A percentile compares a stretch with the other conserved stretches of the same genome.
Conservation (phyloP, 2,329 filamentous ascomycete species). For the Colletotrichum ledebouriae region DNA sequence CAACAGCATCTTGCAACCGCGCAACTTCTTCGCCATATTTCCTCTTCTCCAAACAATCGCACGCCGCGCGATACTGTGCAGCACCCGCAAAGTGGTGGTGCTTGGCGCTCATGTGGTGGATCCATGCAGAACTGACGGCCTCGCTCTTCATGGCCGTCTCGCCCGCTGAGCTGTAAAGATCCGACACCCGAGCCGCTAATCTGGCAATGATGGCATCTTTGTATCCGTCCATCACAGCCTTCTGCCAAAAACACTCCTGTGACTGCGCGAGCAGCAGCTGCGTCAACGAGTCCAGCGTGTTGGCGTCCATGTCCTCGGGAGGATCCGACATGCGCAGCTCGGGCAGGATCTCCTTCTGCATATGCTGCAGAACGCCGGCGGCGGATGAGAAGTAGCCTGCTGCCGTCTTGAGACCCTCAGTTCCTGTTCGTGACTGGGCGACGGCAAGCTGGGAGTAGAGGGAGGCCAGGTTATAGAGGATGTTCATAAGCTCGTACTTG, state of each 20-base stretch:
- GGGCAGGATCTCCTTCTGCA: slow-evolving; percentile 82
- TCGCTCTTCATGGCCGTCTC: slow-evolving; percentile 92
- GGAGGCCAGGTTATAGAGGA: slow-evolving; percentile 92
- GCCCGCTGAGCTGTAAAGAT: slow-evolving; percentile 87
- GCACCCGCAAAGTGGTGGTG: slow-evolving; percentile 97
- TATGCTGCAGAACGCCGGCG: slow-evolving; percentile 84
- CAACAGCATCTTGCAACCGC: slow-evolving; percentile 82
- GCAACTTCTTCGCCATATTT: slow-evolving; percentile 97
- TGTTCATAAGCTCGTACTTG: slow-evolving; percentile 88
- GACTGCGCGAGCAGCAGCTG: slow-evolving; percentile 91
- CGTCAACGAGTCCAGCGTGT: slow-evolving; percentile 86
- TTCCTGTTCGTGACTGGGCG: slow-evolving; percentile 80
- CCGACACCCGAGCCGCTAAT: slow-evolving; percentile 88
- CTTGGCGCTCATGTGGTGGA: slow-evolving; percentile 97
- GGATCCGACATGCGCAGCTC: slow-evolving; percentile 85
- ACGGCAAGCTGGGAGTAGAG: slow-evolving; percentile 94
- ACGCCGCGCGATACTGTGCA: slow-evolving; percentile 91
- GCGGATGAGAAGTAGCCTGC: slow-evolving; percentile 91
- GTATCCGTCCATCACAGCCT: slow-evolving; percentile 92
- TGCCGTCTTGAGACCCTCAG: slow-evolving; percentile 87
- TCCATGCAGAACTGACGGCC: slow-evolving; percentile 93
- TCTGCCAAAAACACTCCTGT: slow-evolving; percentile 98
- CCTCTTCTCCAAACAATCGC: slow-evolving; percentile 91
- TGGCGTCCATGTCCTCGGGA: slow-evolving; percentile 94
- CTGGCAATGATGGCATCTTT: slow-evolving; percentile 95